A percentile compares a stretch with the other conserved stretches of the same genome.
Evolutionary conservation across 2,329 filamentous ascomycete genomes (phyloP).

Genomic region (Ophiostoma himal-ulmi): DNA sequence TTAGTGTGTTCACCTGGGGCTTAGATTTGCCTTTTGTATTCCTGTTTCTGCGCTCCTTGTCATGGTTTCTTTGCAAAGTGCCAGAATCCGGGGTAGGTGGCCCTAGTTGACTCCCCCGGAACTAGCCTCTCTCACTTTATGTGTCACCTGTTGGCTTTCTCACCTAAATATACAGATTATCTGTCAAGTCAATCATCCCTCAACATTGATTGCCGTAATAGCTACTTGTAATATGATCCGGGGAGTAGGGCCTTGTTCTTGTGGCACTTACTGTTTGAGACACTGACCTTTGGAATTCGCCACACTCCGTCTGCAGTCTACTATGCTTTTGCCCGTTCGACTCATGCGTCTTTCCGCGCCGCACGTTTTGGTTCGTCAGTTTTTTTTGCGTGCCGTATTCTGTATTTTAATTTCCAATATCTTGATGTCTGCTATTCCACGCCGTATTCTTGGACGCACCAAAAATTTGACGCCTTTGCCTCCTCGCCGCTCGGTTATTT

Average conservation of each 20-base stretch:
- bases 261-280: neutral
- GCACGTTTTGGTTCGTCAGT: neutral
- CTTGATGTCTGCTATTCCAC: neutral
- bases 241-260: neutral
- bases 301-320: neutral
- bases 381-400: neutral
- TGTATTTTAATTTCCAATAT: neutral
- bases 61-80: neutral
- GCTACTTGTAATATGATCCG: neutral
- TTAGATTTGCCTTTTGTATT: neutral
- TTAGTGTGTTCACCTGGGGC: neutral
- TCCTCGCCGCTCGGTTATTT: neutral
- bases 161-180: neutral
- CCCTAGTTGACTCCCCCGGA: neutral
- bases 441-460: neutral
- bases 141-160: neutral
- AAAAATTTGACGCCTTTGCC: neutral
- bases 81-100: neutral
- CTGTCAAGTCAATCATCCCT: neutral
- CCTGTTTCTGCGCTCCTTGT: neutral
- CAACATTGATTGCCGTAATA: neutral
- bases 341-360: neutral
- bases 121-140: neutral
- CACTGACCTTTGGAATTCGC: neutral
- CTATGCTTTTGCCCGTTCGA: neutral